phyloP scores from a whole-genome alignment of 805 yeast species.

The Torulaspora franciscae region DNA sequence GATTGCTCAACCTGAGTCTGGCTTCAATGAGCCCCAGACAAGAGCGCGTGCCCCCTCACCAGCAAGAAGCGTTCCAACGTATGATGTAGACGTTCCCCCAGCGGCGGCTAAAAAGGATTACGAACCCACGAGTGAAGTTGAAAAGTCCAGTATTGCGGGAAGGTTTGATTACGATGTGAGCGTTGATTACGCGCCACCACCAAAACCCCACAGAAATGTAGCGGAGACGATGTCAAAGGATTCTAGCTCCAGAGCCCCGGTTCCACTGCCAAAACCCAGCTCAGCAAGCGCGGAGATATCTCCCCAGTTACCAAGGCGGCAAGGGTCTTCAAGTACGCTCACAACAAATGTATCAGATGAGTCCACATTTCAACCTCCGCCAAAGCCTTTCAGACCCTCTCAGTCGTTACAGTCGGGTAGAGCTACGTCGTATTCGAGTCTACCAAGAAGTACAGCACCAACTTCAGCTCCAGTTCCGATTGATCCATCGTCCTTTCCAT shows the following conservation, averaged over 20 bases:
- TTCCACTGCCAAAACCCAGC: background rate
- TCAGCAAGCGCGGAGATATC: constrained; percentile 18
- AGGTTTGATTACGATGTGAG: constrained; percentile 34
- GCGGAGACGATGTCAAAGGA: constrained; percentile 16
- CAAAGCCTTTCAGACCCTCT: constrained; percentile 25
- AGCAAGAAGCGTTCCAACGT: background rate
- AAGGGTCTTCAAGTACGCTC: background rate
- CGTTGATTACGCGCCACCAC: constrained; percentile 37
- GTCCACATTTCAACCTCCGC: constrained; percentile 34
- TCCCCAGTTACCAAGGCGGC: constrained; percentile 8
- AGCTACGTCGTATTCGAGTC: background rate
- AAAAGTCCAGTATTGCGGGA: constrained; percentile 33
- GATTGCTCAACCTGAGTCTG: background rate
- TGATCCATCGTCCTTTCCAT: constrained; percentile 19
- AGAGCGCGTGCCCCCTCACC: background rate
- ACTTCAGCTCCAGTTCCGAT: background rate
- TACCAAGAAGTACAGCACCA: background rate
- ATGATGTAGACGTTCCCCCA: background rate
- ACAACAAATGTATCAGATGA: background rate
- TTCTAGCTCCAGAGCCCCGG: constrained; percentile 5
- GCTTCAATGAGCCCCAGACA: background rate
- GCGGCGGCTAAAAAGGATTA: background rate
- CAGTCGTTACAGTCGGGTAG: background rate
- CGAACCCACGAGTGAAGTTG: background rate
- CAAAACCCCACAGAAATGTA: constrained; percentile 32